A percentile compares a stretch with the other conserved stretches of the same genome.
Conservation (phyloP, 2,329 filamentous ascomycete species). For the Hypomyces perniciosus region DNA sequence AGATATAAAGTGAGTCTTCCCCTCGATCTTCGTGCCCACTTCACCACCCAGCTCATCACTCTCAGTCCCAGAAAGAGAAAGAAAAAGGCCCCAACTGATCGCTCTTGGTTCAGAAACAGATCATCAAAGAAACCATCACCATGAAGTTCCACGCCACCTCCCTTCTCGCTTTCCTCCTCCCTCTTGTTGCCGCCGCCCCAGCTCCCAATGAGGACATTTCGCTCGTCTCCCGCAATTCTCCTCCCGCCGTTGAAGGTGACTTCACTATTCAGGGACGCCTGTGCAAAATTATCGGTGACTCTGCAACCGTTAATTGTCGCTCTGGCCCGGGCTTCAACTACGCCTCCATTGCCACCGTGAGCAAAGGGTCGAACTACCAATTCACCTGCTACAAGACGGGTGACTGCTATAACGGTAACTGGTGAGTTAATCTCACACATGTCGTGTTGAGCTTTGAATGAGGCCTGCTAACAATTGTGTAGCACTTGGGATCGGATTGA, state of each 20-base stretch:
- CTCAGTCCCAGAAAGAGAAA: not conserved
- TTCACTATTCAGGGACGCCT: not conserved
- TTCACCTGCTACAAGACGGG: not conserved
- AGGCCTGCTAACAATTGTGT: not conserved
- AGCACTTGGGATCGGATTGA: not conserved
- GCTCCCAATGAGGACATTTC: not conserved
- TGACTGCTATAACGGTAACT: not conserved
- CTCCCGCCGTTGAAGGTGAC: not conserved
- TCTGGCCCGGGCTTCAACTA: not conserved
- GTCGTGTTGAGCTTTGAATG: too few species aligned
- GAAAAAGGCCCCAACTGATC: too few species aligned
- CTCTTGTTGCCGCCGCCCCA: not conserved
- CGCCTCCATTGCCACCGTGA: not conserved
- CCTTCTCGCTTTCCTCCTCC: not conserved
- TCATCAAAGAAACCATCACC: not conserved
- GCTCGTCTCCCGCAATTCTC: not conserved
- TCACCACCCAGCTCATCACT: not conserved
- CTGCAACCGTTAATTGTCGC: not conserved
- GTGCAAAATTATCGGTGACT: not conserved
- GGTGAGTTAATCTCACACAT: not conserved
- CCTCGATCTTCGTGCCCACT: too few species aligned
- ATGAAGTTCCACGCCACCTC: not conserved
- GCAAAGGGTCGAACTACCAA: not conserved
- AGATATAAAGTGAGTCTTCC: too few species aligned
- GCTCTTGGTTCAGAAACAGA: too few species aligned